phyloP scores from a whole-genome alignment of 495 filamentous ascomycete species.

The Amorphotheca resinae region DNA sequence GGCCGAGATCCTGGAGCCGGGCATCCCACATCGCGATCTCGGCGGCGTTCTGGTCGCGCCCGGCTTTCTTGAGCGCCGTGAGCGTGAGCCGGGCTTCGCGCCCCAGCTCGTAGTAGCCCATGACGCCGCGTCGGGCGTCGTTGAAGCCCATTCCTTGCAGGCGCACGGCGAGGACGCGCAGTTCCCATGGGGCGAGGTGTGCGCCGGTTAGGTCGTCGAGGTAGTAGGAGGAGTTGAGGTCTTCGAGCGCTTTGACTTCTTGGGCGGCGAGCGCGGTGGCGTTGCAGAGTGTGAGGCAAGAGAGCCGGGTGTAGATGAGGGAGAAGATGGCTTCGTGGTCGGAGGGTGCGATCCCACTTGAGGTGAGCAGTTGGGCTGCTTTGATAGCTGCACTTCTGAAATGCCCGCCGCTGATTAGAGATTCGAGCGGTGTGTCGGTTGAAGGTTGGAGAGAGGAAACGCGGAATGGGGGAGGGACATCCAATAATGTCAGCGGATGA shows the following conservation, averaged over 20 bases:
- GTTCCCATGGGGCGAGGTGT: slow-evolving; percentile 74
- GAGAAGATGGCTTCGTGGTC: slow-evolving; percentile 56
- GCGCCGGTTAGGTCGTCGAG: slow-evolving; percentile 31
- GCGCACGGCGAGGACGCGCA: slow-evolving; percentile 68
- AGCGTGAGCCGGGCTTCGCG: slow-evolving; percentile 54
- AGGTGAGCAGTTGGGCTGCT: slow-evolving; percentile 52
- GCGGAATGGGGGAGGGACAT: slow-evolving; percentile 53
- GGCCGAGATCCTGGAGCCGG: slow-evolving; percentile 59
- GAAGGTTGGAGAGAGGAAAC: slow-evolving; percentile 22
- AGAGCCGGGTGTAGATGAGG: slow-evolving; percentile 70
- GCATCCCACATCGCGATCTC: slow-evolving; percentile 51
- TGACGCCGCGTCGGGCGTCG: slow-evolving; percentile 73
- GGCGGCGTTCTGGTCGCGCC: slow-evolving; percentile 25
- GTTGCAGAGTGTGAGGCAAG: slow-evolving; percentile 67
- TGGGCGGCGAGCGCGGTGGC: slow-evolving; percentile 60
- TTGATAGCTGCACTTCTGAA: slow-evolving; percentile 65
- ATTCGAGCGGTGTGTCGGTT: slow-evolving; percentile 35
- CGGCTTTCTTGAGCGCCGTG: slow-evolving; percentile 23
- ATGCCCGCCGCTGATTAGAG: slow-evolving; percentile 45
- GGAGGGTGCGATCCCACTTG: slow-evolving; percentile 27
- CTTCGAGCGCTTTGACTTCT: slow-evolving; percentile 73
- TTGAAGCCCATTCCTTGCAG: slow-evolving; percentile 75
- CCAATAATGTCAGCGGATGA: slow-evolving; percentile 58
- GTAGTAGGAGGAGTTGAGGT: slow-evolving; percentile 66
- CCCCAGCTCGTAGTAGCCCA: slow-evolving; percentile 78